phyloP scores from a whole-genome alignment of 768 basidiomycete species.

The Boletus barrowsii region DNA sequence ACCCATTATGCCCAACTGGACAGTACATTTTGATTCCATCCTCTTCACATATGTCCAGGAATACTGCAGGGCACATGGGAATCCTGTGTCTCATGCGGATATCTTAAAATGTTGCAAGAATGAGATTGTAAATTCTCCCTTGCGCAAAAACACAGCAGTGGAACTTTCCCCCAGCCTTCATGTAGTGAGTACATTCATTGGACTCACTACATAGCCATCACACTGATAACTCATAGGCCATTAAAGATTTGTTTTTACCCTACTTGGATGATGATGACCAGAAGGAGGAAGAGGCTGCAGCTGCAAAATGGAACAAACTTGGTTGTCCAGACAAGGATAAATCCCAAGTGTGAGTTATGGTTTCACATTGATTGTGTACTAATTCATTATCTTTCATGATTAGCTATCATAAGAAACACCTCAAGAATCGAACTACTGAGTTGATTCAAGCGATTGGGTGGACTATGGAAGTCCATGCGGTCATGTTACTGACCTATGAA shows the following conservation, averaged over 20 bases:
- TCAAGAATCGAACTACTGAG: background rate
- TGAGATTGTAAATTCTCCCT: background rate
- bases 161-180: background rate
- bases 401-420: background rate
- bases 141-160: background rate
- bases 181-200: background rate
- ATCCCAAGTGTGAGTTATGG: background rate
- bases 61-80: no score
- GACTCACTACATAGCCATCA: background rate
- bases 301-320: background rate
- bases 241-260: background rate
- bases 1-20: background rate
- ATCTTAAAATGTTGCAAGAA: background rate
- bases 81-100: background rate
- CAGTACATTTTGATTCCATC: background rate
- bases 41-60: background rate
- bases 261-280: background rate
- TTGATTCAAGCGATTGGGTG: background rate
- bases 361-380: no score
- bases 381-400: no score
- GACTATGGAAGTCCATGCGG: background rate
- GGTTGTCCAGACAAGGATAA: background rate
- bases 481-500: background rate
- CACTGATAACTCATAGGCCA: background rate
- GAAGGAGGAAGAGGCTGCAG: background rate